A percentile compares a stretch with the other conserved stretches of the same genome.
Conservation (phyloP, 2,329 filamentous ascomycete species). For the Aspergillus viridinutans region DNA sequence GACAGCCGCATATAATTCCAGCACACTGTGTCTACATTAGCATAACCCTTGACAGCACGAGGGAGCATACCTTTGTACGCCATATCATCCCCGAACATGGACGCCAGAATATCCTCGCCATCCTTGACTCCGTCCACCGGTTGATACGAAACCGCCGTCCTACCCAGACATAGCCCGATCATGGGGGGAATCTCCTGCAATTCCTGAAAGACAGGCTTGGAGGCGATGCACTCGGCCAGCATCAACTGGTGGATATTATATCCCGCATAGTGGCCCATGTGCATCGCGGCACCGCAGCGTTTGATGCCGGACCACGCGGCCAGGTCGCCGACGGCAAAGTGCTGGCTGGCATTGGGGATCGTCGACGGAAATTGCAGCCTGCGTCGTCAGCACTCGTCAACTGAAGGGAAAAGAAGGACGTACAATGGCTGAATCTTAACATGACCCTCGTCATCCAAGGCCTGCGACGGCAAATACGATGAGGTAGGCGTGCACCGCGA, state of each 20-base stretch:
- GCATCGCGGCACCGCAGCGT: conserved; percentile 71
- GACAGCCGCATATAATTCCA: conserved; percentile 53
- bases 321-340: conserved; percentile 69
- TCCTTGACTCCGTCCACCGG: conserved; percentile 50
- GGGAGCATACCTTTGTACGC: conserved; percentile 56
- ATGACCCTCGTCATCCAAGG: conserved; percentile 61
- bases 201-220: conserved; percentile 43
- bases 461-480: conserved; percentile 55
- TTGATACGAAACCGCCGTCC: conserved; percentile 62
- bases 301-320: conserved; percentile 73
- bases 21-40: conserved; percentile 43
- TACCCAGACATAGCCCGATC: conserved; percentile 69
- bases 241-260: conserved; percentile 65
- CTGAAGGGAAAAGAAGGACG: not conserved
- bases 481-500: conserved; percentile 61
- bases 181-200: conserved; percentile 57
- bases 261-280: conserved; percentile 64
- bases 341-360: conserved; percentile 54
- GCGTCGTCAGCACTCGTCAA: not conserved
- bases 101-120: conserved; percentile 15
- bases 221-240: conserved; percentile 38
- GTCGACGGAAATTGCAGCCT: conserved; percentile 54
- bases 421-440: conserved; percentile 57
- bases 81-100: conserved; percentile 66
- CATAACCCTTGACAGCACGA: not conserved